Percentiles rank a stretch among this genome's conserved stretches.
These are phyloP conservation scores for Olyra latifolia DNA, from an alignment of 176 grass and related monocot species.

Conservation along the genomic window DNA sequence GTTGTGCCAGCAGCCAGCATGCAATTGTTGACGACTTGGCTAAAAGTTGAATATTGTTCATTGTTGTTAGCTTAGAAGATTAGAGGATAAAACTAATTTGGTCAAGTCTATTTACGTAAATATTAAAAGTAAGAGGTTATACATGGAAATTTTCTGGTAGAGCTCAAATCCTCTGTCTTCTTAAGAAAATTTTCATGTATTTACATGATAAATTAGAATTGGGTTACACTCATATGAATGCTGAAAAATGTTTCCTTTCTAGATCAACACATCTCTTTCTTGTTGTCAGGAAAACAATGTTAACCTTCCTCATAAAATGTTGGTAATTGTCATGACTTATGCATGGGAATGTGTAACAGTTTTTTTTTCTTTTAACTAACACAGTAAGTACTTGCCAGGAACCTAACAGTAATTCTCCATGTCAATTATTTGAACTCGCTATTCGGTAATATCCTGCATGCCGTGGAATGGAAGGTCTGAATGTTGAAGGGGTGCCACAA, in stretches of 20 bases:
- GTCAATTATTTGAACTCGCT: conserved; percentile 3
- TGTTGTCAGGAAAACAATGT: not conserved
- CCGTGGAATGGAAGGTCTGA: conserved; percentile 41
- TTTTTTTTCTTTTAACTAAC: conserved; percentile 6
- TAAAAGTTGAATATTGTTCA: not conserved
- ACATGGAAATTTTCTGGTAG: not conserved
- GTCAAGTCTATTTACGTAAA: not conserved
- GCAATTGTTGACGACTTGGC: not conserved
- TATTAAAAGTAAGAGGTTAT: not conserved
- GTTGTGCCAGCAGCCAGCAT: not conserved
- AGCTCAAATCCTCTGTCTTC: not conserved
- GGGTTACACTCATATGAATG: not conserved
- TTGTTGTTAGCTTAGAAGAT: not conserved
- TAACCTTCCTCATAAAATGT: not conserved
- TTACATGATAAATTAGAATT: not conserved
- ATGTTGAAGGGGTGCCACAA: conserved; percentile 2
- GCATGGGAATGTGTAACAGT: not conserved
- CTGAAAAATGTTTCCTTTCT: not conserved
- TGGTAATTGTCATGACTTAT: not conserved
- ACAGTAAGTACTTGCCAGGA: conserved; percentile 24
- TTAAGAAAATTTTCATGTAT: not conserved
- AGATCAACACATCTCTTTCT: not conserved
- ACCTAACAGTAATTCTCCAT: not conserved
- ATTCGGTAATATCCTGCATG: conserved; percentile 12
- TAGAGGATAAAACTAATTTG: not conserved